These are phyloP conservation scores for Trichophyton simii DNA, from an alignment of 2,329 filamentous ascomycete species.

Conservation along the genomic window DNA sequence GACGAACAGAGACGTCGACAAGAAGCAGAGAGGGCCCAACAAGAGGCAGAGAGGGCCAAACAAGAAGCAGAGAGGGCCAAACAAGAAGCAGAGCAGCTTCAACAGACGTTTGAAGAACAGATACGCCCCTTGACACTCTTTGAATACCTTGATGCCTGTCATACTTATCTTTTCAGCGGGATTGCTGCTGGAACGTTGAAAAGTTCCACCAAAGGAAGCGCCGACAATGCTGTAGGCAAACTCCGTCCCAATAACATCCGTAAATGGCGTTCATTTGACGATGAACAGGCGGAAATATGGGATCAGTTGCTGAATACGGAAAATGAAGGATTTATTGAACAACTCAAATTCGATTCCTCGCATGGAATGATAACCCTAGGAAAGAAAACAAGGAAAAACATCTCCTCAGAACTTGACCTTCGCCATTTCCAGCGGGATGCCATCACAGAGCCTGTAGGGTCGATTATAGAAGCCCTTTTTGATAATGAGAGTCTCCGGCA, in stretches of 20 bases:
- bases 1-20: too few species aligned
- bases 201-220: constrained; percentile 10
- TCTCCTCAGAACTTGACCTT: constrained; percentile 14
- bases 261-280: constrained; percentile 8
- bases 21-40: too few species aligned
- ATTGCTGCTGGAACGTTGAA: constrained; percentile 8
- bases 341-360: constrained; percentile 10
- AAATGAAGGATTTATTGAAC: background rate
- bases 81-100: too few species aligned
- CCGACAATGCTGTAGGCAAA: constrained; percentile 11
- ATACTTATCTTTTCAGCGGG: constrained; percentile 10
- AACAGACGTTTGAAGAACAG: background rate
- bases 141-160: constrained; percentile 14
- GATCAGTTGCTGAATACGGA: constrained; percentile 6
- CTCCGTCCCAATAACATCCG: constrained; percentile 10
- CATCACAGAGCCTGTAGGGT: constrained; percentile 8
- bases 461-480: constrained; percentile 7
- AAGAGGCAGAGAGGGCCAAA: too few species aligned
- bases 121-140: constrained; percentile 7
- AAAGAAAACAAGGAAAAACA: constrained; percentile 1
- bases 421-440: constrained; percentile 8
- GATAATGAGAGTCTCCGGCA: constrained; percentile 6
- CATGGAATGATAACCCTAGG: constrained; percentile 8
- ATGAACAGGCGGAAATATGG: constrained; percentile 10
- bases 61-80: too few species aligned